Evolutionary conservation across 305 asterid genomes (phyloP).

Genomic region (Fraxinus angustifolia): DNA sequence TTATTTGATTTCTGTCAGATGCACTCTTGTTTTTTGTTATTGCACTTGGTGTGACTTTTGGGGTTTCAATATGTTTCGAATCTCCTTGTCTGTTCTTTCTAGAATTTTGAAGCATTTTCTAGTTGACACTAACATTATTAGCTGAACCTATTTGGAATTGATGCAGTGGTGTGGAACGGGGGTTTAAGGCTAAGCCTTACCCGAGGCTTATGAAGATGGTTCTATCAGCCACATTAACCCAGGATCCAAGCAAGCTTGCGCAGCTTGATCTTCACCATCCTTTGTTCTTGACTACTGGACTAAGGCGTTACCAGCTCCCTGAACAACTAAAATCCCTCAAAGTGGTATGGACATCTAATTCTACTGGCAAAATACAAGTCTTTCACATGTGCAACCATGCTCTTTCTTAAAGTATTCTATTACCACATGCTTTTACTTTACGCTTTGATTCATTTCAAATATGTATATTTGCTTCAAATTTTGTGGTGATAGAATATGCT

Average conservation of each 20-base stretch:
- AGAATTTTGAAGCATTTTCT: not conserved
- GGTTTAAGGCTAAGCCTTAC: conserved; percentile 59
- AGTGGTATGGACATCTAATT: conserved; percentile 47
- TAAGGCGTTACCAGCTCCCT: conserved; percentile 72
- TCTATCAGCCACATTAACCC: conserved; percentile 88
- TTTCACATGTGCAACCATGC: not conserved
- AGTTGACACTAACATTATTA: not conserved
- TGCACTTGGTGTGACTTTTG: not conserved
- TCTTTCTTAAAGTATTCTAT: not conserved
- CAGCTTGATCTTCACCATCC: conserved; percentile 86
- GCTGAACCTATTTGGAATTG: conserved; percentile 1
- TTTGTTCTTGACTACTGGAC: conserved; percentile 68
- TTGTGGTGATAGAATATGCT: not conserved
- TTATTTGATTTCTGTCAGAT: not conserved
- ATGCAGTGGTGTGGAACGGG: conserved; percentile 45
- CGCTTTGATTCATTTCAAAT: not conserved
- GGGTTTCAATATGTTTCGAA: not conserved
- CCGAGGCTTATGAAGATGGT: conserved; percentile 87
- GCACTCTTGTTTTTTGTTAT: not conserved
- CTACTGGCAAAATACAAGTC: not conserved
- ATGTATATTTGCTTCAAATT: not conserved
- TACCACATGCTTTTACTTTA: not conserved
- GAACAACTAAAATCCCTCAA: conserved; percentile 65
- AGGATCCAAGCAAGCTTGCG: conserved; percentile 85
- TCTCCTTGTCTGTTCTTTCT: not conserved